Conservation (phyloP, 768 basidiomycete species). For the Suillus weaverae region DNA sequence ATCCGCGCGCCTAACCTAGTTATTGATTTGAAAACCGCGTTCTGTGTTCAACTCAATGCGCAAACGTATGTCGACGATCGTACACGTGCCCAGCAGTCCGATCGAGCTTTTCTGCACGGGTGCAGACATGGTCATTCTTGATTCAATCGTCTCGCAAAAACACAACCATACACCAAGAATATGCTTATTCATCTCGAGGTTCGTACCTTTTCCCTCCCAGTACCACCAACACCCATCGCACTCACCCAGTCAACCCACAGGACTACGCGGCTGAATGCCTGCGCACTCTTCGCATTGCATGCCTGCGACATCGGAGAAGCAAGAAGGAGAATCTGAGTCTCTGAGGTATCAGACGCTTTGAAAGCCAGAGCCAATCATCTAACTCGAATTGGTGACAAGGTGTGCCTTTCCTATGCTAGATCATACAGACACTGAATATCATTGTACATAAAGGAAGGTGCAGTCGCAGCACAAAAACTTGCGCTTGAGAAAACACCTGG, state of each 20-base stretch:
- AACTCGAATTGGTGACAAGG: slow-evolving; percentile 86
- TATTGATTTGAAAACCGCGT: no score
- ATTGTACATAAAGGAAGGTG: slow-evolving; percentile 57
- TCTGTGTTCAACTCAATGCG: no score
- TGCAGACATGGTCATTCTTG: no score
- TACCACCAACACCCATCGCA: background rate
- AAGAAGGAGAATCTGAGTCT: slow-evolving; percentile 91
- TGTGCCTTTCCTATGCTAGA: slow-evolving; percentile 16
- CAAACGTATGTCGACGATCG: no score
- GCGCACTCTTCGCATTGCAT: no score
- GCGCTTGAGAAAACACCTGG: slow-evolving; percentile 93
- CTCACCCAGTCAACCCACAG: no score
- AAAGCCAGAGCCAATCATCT: slow-evolving; percentile 83
- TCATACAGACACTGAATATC: background rate
- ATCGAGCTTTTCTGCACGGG: no score
- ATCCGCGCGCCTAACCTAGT: no score
- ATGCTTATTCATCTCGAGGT: slow-evolving; percentile 92
- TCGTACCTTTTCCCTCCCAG: slow-evolving; percentile 12
- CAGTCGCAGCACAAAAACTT: slow-evolving; percentile 75
- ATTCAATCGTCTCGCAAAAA: slow-evolving; percentile 80
- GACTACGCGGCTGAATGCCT: no score
- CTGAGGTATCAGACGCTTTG: slow-evolving; percentile 86
- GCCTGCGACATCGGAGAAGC: slow-evolving; percentile 49
- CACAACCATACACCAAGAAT: slow-evolving; percentile 81
- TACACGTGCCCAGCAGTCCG: no score